Evolutionary conservation across 805 yeast species (phyloP).

Genomic region (Metschnikowia henanensis): DNA sequence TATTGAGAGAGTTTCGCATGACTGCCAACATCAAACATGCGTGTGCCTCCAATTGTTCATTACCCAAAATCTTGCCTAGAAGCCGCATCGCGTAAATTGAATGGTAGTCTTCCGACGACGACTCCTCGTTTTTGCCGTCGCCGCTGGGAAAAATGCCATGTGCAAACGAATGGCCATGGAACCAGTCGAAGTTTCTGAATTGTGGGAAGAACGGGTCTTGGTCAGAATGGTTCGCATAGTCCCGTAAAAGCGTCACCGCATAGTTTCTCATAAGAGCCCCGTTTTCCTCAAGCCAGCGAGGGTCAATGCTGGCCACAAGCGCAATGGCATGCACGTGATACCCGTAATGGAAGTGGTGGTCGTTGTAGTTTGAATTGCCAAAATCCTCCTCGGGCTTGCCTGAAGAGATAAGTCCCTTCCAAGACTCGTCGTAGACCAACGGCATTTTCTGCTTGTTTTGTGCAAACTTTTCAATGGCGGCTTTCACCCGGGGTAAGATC

Average conservation of each 20-base stretch:
- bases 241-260: slow-evolving; percentile 61
- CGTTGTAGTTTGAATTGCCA: slow-evolving; percentile 71
- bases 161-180: slow-evolving; percentile 77
- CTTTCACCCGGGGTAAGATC: slow-evolving; percentile 58
- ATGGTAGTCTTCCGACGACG: slow-evolving; percentile 73
- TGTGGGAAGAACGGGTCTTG: slow-evolving; percentile 62
- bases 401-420: slow-evolving; percentile 77
- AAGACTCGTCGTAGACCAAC: slow-evolving; percentile 72
- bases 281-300: slow-evolving; percentile 32
- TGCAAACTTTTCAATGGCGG: slow-evolving; percentile 69
- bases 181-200: slow-evolving; percentile 72
- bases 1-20: slow-evolving; percentile 51
- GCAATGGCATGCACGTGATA: slow-evolving; percentile 75
- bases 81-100: slow-evolving; percentile 67
- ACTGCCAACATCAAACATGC: slow-evolving; percentile 63
- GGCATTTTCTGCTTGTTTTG: slow-evolving; percentile 70
- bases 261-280: slow-evolving; percentile 43
- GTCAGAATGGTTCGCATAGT: slow-evolving; percentile 59
- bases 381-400: slow-evolving; percentile 67
- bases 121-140: slow-evolving; percentile 78
- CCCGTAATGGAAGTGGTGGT: slow-evolving; percentile 78
- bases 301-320: slow-evolving; percentile 61
- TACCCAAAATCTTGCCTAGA: slow-evolving; percentile 59
- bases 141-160: slow-evolving; percentile 69
- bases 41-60: slow-evolving; percentile 50